These are phyloP conservation scores for Colletotrichum liaoningense DNA, from an alignment of 2,329 filamentous ascomycete genomes.

Conservation along the genomic window DNA sequence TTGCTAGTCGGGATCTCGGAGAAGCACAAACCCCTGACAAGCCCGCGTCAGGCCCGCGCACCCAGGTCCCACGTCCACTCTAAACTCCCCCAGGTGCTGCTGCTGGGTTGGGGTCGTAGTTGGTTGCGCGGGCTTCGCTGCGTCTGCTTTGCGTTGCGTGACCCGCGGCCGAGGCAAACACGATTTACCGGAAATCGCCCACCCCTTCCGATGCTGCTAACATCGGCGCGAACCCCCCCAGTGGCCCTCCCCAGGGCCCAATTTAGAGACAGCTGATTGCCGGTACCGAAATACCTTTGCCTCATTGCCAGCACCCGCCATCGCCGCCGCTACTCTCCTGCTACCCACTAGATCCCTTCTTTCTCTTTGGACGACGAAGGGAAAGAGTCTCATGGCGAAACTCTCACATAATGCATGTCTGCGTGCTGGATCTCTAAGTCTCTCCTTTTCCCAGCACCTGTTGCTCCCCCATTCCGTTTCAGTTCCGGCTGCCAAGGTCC, in stretches of 20 bases:
- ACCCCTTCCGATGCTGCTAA: conserved; percentile 5
- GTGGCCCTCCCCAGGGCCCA: background rate
- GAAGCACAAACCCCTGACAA: conserved; percentile 32
- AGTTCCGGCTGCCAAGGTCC: conserved; percentile 16
- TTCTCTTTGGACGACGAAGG: conserved; percentile 14
- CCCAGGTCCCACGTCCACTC: conserved; percentile 13
- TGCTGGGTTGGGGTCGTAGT: conserved; percentile 13
- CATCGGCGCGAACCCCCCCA: conserved; percentile 15
- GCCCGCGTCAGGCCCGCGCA: conserved; percentile 29
- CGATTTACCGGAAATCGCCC: conserved; percentile 20
- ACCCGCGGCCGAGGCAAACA: conserved; percentile 33
- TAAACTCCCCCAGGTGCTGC: conserved; percentile 6
- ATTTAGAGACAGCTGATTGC: conserved; percentile 25
- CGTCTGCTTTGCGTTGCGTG: conserved; percentile 21
- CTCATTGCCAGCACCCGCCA: conserved; percentile 21
- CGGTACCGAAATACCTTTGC: conserved; percentile 13
- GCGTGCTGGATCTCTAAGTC: conserved; percentile 24
- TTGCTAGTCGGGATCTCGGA: conserved; percentile 33
- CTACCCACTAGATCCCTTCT: conserved; percentile 4
- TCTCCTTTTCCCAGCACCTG: conserved; percentile 23
- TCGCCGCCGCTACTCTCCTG: conserved; percentile 8
- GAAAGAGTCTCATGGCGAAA: conserved; percentile 29
- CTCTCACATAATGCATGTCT: conserved; percentile 32
- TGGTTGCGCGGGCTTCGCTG: background rate
- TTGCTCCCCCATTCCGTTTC: conserved; percentile 1